Conservation (phyloP, 192 early-diverging fungal genomes). For the Coemansia sp. region DNA sequence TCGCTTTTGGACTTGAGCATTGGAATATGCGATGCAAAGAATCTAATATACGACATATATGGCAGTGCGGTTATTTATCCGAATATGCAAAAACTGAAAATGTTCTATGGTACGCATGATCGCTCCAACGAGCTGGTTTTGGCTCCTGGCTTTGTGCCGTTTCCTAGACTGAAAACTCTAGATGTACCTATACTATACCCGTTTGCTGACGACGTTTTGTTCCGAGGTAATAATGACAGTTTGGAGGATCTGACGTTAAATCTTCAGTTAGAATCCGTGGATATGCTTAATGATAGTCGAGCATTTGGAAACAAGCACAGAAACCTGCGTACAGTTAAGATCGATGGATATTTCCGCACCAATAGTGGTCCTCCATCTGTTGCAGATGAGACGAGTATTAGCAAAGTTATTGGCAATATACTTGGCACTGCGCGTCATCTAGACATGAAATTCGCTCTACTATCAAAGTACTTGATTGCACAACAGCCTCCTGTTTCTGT, state of each 20-base stretch:
- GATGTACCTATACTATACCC: background rate
- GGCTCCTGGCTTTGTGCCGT: background rate
- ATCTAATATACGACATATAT: background rate
- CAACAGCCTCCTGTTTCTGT: too few species aligned
- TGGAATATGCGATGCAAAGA: background rate
- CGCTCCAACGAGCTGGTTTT: too few species aligned
- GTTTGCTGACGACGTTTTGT: conserved; percentile 7
- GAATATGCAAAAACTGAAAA: background rate
- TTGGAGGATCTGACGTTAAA: conserved; percentile 10
- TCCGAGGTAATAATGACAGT: conserved; percentile 5
- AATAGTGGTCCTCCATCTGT: background rate
- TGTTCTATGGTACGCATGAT: background rate
- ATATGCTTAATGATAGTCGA: background rate
- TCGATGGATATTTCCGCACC: background rate
- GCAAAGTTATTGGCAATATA: too few species aligned
- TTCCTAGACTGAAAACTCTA: background rate
- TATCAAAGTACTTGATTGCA: too few species aligned
- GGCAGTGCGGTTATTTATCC: background rate
- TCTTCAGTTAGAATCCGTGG: background rate
- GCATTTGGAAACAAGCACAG: background rate
- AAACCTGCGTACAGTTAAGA: background rate
- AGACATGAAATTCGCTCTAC: too few species aligned
- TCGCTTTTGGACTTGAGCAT: background rate
- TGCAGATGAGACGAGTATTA: too few species aligned
- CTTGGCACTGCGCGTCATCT: too few species aligned